These are phyloP conservation scores for Digitaria exilis DNA, from an alignment of 202 grass and related monocot genomes.

Conservation along the genomic window DNA sequence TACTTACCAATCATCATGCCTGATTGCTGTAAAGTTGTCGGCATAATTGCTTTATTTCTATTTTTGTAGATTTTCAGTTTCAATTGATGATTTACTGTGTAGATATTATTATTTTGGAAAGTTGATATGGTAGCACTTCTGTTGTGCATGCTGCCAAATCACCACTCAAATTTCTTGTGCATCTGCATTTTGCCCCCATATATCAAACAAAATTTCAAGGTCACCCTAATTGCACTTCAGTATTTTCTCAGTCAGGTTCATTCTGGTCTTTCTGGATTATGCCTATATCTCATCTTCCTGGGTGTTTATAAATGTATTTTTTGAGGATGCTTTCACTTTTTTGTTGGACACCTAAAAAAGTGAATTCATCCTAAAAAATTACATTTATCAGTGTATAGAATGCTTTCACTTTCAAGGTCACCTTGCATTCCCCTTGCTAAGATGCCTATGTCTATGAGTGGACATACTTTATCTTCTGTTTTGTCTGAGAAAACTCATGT, in stretches of 20 bases:
- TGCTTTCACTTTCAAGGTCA: too few species aligned
- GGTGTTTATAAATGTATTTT: neutral
- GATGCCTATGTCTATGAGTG: neutral
- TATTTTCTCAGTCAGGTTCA: neutral
- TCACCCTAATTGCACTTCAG: neutral
- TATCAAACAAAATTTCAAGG: neutral
- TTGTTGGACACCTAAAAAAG: neutral
- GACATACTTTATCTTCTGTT: conserved; percentile 16
- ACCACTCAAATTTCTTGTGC: neutral
- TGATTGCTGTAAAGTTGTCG: neutral
- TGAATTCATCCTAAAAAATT: too few species aligned
- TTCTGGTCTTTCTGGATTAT: too few species aligned
- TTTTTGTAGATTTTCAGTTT: neutral
- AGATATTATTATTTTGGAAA: neutral
- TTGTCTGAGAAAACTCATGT: conserved; percentile 22
- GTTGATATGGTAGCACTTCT: neutral
- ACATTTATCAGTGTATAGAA: too few species aligned
- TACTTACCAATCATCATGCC: too few species aligned
- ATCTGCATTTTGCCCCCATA: neutral
- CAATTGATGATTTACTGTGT: neutral
- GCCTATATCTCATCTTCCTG: neutral
- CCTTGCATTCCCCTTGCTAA: too few species aligned
- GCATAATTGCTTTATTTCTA: conserved; percentile 21
- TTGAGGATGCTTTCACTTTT: neutral
- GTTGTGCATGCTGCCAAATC: neutral